Conservation (phyloP, 495 filamentous ascomycete species). For the Aspergillus mulundensis region DNA sequence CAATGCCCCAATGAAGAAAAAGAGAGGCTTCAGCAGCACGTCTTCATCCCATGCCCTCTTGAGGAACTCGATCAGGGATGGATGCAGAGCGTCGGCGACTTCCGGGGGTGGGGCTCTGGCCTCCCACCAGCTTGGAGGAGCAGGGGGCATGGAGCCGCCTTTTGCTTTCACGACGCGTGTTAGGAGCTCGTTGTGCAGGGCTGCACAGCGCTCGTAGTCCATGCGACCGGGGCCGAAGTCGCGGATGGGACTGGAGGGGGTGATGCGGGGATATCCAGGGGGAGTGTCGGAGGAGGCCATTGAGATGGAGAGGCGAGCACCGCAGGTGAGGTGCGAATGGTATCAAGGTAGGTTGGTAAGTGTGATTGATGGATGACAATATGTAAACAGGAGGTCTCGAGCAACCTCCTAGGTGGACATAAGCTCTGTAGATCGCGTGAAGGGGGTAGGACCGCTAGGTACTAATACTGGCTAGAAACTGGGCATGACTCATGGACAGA, state of each 20-base stretch:
- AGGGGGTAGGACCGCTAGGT: too few species aligned
- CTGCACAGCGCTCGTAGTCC: slow-evolving; percentile 19
- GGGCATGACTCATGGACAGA: too few species aligned
- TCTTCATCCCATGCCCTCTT: slow-evolving; percentile 12
- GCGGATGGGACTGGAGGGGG: slow-evolving; percentile 10
- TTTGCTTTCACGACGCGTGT: slow-evolving; percentile 1
- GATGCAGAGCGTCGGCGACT: slow-evolving; percentile 1
- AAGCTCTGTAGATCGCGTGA: too few species aligned
- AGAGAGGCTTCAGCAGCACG: background rate
- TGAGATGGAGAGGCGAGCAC: too few species aligned
- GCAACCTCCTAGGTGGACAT: too few species aligned
- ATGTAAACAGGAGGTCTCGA: too few species aligned
- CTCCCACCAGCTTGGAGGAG: slow-evolving; percentile 11
- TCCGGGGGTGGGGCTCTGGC: background rate
- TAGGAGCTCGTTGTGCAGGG: slow-evolving; percentile 13
- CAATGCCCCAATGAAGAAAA: slow-evolving; percentile 6
- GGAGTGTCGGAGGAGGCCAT: too few species aligned
- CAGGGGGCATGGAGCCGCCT: slow-evolving; percentile 5
- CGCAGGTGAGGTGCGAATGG: too few species aligned
- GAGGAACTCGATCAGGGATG: slow-evolving; percentile 9
- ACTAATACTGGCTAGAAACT: too few species aligned
- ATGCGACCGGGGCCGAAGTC: slow-evolving; percentile 6
- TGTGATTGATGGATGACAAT: too few species aligned
- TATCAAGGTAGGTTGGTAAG: too few species aligned
- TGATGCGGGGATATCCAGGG: slow-evolving; percentile 12